Base-by-base conservation (phyloP, 192 early-diverging fungal genomes). In the Pecoramyces ruminantium region DNA sequence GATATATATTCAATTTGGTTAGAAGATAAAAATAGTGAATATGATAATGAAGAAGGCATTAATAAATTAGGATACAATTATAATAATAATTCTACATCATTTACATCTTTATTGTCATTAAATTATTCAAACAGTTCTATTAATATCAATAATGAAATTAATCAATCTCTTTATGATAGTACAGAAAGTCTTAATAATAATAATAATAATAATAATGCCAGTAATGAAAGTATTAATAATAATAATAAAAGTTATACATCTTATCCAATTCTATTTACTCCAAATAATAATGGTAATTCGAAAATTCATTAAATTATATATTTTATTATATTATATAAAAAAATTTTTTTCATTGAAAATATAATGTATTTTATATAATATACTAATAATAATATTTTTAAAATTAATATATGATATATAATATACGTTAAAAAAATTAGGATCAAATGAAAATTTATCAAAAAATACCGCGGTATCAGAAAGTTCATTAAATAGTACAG, bases 1-100 rank as follows among this genome's bases (percentile, higher is more conserved):
- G 39, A 83, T 34, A 86, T 86, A 13, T 79, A 84, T 27, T 78
- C 78, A 13, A 2, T 42, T 25, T 86, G 85, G 85, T 77, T 86
- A 77, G 78, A 84, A 40, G 29, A 39, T 27, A 30, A n/a, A 27
- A n/a, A 80, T 30, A 78, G 29, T 25, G 16, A 38, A 21, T 30
- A 78, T 38, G 25, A 25, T n/a, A 4, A 78, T 80, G 30, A 39
- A 1, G 80, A 79, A 9, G 25, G 21, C 11, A 1, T 18, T 0
- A 79, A n/a, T n/a, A 39, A 25, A 30, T 13, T 29, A 78, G 79
- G 13, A 21, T 34, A 25, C 11, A n/a, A 25, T 0, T 81, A 3
- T 25, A 42, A 80, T 81, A n/a, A 82, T 29, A 13, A 81, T 40
- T 79, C 29, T 27, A 27, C 81, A 12, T 79, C 78, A 81, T 25